These are phyloP conservation scores for Phytomonas sp. DNA, from an alignment of 208 protist species.

Conservation along the genomic window DNA sequence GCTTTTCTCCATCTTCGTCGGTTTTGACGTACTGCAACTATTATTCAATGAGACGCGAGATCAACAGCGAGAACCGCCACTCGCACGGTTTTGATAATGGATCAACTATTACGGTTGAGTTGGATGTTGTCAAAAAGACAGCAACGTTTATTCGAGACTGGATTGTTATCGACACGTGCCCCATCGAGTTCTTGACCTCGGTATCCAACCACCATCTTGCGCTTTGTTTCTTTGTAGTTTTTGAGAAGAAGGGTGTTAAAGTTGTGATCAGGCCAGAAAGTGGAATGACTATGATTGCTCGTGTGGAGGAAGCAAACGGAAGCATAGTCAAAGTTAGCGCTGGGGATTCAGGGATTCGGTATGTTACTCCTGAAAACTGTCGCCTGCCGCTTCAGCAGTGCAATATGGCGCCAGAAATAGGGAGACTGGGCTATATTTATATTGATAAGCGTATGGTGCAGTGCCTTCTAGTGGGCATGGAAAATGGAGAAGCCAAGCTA, in stretches of 20 bases:
- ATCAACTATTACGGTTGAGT: slow-evolving; percentile 62
- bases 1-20: slow-evolving; percentile 24
- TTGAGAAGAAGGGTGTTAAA: slow-evolving; percentile 49
- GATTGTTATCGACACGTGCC: slow-evolving; percentile 49
- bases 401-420: neutral
- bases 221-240: slow-evolving; percentile 67
- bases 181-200: slow-evolving; percentile 17
- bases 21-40: slow-evolving; percentile 63
- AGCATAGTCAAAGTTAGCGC: slow-evolving; percentile 36
- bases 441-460: slow-evolving; percentile 53
- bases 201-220: neutral
- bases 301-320: slow-evolving; percentile 42
- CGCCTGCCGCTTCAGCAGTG: slow-evolving; percentile 56
- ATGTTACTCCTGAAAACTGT: slow-evolving; percentile 63
- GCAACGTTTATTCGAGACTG: slow-evolving; percentile 68
- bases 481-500: slow-evolving; percentile 28
- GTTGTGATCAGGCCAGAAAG: slow-evolving; percentile 63
- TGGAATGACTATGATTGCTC: slow-evolving; percentile 21
- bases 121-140: slow-evolving; percentile 31
- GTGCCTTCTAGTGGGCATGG: slow-evolving; percentile 31
- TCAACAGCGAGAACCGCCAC: slow-evolving; percentile 41
- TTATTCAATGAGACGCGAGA: slow-evolving; percentile 42
- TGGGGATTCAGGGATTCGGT: slow-evolving; percentile 24
- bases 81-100: slow-evolving; percentile 68
- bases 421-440: slow-evolving; percentile 56